These are phyloP conservation scores for Recurvomyces mirabilis DNA, from an alignment of 495 filamentous ascomycete genomes.

Conservation along the genomic window DNA sequence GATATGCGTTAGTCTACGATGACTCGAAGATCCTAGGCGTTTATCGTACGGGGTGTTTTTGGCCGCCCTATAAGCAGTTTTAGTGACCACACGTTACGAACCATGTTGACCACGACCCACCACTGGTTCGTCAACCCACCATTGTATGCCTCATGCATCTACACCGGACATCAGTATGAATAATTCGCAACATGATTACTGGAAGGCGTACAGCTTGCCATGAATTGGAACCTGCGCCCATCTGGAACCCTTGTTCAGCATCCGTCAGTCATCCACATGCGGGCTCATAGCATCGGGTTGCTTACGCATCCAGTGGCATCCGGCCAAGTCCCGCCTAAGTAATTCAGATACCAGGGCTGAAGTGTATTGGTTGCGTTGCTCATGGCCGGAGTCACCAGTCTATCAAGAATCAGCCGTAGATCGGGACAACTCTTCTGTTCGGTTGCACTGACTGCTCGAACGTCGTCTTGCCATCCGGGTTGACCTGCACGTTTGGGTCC, in stretches of 20 bases:
- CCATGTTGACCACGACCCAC: too few relatives aligned
- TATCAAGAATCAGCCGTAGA: too few relatives aligned
- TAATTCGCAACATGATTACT: not conserved
- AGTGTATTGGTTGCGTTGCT: constrained; percentile 30
- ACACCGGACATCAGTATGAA: too few relatives aligned
- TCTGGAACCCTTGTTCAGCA: too few relatives aligned
- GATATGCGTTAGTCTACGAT: not conserved
- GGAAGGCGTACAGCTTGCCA: constrained; percentile 31
- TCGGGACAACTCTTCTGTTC: too few relatives aligned
- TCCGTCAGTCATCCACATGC: too few relatives aligned
- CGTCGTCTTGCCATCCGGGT: constrained; percentile 32
- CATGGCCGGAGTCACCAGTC: constrained; percentile 26
- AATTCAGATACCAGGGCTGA: constrained; percentile 44
- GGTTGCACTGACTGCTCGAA: too few relatives aligned
- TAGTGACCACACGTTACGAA: too few relatives aligned
- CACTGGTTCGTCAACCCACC: constrained; percentile 41
- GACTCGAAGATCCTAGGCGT: not conserved
- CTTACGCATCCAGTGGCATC: constrained; percentile 45
- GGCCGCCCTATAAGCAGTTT: too few relatives aligned
- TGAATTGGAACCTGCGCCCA: constrained; percentile 41
- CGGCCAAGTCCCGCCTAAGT: constrained; percentile 33
- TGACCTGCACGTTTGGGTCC: constrained; percentile 47
- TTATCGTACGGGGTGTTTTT: constrained; percentile 40
- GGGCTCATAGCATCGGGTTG: too few relatives aligned
- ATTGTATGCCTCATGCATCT: constrained; percentile 36